Percentiles rank a stretch among this genome's conserved stretches.
phyloP scores from a whole-genome alignment of 495 filamentous ascomycete species.

The Astrothelium macrocarpum region DNA sequence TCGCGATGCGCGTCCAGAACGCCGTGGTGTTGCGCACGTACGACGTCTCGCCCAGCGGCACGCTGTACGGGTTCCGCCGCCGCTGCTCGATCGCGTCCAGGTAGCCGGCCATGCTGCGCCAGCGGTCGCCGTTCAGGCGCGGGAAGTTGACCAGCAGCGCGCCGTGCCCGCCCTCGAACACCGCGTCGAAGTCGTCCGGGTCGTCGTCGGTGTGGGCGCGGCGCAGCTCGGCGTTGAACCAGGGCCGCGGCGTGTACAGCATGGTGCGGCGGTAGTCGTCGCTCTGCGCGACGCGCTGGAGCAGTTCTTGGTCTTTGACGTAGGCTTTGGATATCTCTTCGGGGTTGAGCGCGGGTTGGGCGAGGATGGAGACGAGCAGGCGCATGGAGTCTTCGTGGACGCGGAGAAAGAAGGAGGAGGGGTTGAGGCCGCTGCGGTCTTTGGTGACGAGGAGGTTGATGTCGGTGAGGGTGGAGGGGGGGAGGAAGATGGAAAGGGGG shows the following conservation, averaged over 20 bases:
- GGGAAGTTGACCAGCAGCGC: conserved; percentile 36
- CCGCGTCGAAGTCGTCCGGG: not conserved
- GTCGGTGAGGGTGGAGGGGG: conserved; percentile 32
- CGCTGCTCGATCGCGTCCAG: conserved; percentile 7
- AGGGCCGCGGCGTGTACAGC: conserved; percentile 32
- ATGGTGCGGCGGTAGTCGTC: conserved; percentile 25
- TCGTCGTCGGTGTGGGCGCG: conserved; percentile 11
- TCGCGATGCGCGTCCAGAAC: conserved; percentile 14
- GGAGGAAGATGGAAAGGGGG: conserved; percentile 38
- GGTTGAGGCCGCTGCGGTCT: conserved; percentile 23
- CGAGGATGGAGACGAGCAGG: conserved; percentile 31
- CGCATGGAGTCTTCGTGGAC: conserved; percentile 34
- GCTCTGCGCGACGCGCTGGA: conserved; percentile 28
- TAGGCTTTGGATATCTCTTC: conserved; percentile 24
- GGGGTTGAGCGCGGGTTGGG: conserved; percentile 27
- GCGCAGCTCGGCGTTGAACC: conserved; percentile 35
- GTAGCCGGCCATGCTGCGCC: conserved; percentile 16
- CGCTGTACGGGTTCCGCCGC: conserved; percentile 7
- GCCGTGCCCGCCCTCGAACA: conserved; percentile 29
- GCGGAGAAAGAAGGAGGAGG: conserved; percentile 18
- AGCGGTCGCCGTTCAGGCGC: conserved; percentile 23
- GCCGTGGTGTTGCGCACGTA: conserved; percentile 14
- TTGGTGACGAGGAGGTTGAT: conserved; percentile 35
- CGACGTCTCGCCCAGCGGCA: conserved; percentile 15
- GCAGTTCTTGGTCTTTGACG: conserved; percentile 31